A percentile compares a stretch with the other conserved stretches of the same genome.
phyloP scores from a whole-genome alignment of 352 stramenopile genomes.

The Phytophthora sansomeana region DNA sequence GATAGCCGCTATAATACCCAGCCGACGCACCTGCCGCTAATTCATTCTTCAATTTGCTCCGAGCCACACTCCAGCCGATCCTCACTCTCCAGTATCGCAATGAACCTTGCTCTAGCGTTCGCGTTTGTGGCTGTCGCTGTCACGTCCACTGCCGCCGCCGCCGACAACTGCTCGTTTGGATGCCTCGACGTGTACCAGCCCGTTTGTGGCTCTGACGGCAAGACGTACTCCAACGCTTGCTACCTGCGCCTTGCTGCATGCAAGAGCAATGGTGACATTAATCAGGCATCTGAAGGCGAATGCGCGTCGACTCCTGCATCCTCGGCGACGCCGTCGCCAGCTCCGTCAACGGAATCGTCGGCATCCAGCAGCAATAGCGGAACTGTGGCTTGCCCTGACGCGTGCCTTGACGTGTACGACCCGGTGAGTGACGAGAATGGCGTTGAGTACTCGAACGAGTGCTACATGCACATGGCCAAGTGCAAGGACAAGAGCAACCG shows the following conservation, averaged over 20 bases:
- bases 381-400: conserved; percentile 7
- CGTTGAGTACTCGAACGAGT: conserved; percentile 45
- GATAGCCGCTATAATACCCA: neutral
- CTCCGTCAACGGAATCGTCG: conserved; percentile 1
- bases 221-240: conserved; percentile 56
- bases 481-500: conserved; percentile 35
- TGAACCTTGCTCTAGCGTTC: conserved; percentile 26
- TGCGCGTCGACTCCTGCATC: conserved; percentile 24
- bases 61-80: conserved; percentile 1
- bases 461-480: conserved; percentile 39
- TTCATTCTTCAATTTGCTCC: conserved; percentile 24
- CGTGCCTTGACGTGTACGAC: conserved; percentile 26
- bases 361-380: neutral
- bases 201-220: conserved; percentile 53
- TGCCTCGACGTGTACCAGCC: conserved; percentile 35
- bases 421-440: conserved; percentile 44
- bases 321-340: conserved; percentile 5
- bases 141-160: neutral
- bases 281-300: conserved; percentile 26
- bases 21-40: neutral
- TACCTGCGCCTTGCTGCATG: conserved; percentile 37
- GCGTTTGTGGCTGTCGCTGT: conserved; percentile 15
- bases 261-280: conserved; percentile 35
- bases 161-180: conserved; percentile 23
- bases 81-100: conserved; percentile 1